phyloP scores from a whole-genome alignment of 2,329 filamentous ascomycete genomes.

The Penicillium palitans region DNA sequence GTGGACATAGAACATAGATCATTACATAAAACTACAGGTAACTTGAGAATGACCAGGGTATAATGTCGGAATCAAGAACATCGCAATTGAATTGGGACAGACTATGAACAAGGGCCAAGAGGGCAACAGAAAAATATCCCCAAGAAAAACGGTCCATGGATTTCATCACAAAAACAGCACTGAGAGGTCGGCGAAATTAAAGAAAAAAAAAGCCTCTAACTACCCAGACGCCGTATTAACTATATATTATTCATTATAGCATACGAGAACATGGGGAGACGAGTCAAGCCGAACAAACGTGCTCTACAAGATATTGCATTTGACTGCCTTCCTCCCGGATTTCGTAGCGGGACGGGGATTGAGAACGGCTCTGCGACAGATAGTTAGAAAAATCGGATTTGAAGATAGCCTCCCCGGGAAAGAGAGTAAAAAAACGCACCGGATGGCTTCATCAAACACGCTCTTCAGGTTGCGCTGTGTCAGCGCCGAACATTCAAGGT shows the following conservation, averaged over 20 bases:
- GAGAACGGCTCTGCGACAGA: slow-evolving; percentile 45
- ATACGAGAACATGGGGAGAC: slow-evolving; percentile 26
- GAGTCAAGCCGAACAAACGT: slow-evolving; percentile 16
- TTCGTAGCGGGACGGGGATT: slow-evolving; percentile 49
- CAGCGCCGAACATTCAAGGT: slow-evolving; percentile 94
- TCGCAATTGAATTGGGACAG: slow-evolving; percentile 8
- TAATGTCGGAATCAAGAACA: not conserved
- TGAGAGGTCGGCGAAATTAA: slow-evolving; percentile 16
- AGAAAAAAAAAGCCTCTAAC: slow-evolving; percentile 25
- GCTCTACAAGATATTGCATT: slow-evolving; percentile 48
- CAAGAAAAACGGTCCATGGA: slow-evolving; percentile 28
- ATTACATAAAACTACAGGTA: not conserved
- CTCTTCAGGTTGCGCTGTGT: slow-evolving; percentile 97
- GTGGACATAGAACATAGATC: not conserved
- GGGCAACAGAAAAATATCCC: slow-evolving; percentile 9
- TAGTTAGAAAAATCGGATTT: not conserved
- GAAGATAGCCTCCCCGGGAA: not conserved
- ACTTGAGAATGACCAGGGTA: not conserved
- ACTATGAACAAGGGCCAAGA: slow-evolving; percentile 13
- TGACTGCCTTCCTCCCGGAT: slow-evolving; percentile 41
- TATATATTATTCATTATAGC: slow-evolving; percentile 40
- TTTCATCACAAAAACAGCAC: slow-evolving; percentile 27
- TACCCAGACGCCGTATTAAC: slow-evolving; percentile 42
- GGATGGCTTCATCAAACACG: slow-evolving; percentile 97
- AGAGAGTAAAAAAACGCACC: slow-evolving; percentile 58